These are phyloP conservation scores for Podaxis sp. DNA, from an alignment of 768 basidiomycete species.

Conservation along the genomic window DNA sequence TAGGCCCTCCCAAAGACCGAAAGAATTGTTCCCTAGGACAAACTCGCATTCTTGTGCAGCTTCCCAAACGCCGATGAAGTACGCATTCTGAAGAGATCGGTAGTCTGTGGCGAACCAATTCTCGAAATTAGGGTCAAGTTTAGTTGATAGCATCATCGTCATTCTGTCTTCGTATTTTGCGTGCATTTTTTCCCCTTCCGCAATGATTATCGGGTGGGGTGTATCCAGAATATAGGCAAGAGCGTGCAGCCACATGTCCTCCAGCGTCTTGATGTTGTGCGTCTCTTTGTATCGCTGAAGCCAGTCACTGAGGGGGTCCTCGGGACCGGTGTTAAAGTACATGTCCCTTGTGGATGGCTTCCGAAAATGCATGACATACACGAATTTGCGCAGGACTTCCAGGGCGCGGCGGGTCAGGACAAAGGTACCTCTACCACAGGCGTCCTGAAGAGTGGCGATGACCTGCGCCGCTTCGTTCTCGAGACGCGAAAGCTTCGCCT, in stretches of 20 bases:
- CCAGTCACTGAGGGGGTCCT: conserved; percentile 20
- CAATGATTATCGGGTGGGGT: conserved; percentile 21
- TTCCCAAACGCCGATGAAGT: conserved; percentile 28
- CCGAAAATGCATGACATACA: conserved; percentile 31
- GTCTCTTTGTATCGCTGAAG: conserved; percentile 18
- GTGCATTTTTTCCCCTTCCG: conserved; percentile 10
- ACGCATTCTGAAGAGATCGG: conserved; percentile 8
- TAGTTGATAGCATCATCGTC: conserved; percentile 6
- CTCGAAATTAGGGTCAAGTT: conserved; percentile 18
- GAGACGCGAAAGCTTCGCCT: conserved; percentile 26
- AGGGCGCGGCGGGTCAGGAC: conserved; percentile 20
- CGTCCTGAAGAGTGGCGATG: conserved; percentile 17
- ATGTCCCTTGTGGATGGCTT: conserved; percentile 9
- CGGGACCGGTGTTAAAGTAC: conserved; percentile 25
- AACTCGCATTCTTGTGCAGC: conserved; percentile 29
- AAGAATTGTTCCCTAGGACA: conserved; percentile 25
- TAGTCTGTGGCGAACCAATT: conserved; percentile 24
- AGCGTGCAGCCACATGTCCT: conserved; percentile 25
- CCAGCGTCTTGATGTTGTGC: conserved; percentile 19
- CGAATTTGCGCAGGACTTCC: conserved; percentile 27
- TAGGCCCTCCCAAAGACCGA: conserved; percentile 31
- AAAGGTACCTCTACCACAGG: conserved; percentile 8
- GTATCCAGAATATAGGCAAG: conserved; percentile 28
- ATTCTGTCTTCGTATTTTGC: conserved; percentile 5
- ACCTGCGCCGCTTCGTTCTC: conserved; percentile 24